Evolutionary conservation across 495 filamentous ascomycete genomes (phyloP).

Genomic region (Xylaria acuta): DNA sequence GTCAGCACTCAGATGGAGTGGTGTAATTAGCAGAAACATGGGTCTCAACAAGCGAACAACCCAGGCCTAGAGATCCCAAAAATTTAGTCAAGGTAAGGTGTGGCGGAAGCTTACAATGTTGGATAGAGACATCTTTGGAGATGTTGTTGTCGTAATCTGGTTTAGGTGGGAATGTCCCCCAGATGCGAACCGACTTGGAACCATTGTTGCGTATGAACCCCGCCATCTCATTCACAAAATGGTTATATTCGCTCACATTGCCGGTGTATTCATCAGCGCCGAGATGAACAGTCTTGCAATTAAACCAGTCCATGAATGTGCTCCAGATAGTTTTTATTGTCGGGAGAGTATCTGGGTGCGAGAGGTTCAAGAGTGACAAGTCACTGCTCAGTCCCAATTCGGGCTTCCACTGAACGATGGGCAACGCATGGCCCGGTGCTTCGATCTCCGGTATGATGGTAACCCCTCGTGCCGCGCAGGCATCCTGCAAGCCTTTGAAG

Average conservation of each 20-base stretch:
- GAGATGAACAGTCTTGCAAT: conserved; percentile 59
- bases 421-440: conserved; percentile 57
- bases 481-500: conserved; percentile 52
- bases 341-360: conserved; percentile 57
- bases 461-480: conserved; percentile 56
- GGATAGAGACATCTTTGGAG: conserved; percentile 48
- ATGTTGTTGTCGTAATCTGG: conserved; percentile 51
- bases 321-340: conserved; percentile 59
- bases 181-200: conserved; percentile 55
- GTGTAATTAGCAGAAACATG: background rate
- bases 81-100: background rate
- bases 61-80: background rate
- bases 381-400: conserved; percentile 52
- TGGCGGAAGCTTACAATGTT: conserved; percentile 32
- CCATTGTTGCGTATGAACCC: conserved; percentile 48
- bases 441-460: conserved; percentile 62
- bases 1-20: background rate
- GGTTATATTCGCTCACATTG: conserved; percentile 50
- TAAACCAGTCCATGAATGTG: conserved; percentile 59
- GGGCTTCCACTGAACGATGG: conserved; percentile 60
- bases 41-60: background rate
- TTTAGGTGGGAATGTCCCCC: conserved; percentile 58
- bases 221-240: conserved; percentile 56
- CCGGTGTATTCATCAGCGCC: conserved; percentile 60
- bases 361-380: conserved; percentile 58